These are phyloP conservation scores for Zopfia rhizophila DNA, from an alignment of 2,329 filamentous ascomycete species.

Conservation along the genomic window DNA sequence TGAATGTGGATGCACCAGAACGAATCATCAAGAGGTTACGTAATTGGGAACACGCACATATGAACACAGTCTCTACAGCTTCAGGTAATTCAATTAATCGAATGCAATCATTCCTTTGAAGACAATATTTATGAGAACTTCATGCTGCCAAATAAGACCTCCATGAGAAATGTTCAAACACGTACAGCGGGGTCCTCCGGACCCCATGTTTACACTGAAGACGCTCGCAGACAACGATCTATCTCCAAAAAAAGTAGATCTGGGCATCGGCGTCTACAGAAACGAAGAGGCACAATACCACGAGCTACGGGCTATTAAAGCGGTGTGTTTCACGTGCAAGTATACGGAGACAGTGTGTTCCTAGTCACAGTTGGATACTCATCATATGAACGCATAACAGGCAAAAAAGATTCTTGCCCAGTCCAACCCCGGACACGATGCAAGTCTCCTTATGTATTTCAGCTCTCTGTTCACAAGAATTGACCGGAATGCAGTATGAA, in stretches of 20 bases:
- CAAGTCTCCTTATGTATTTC: background rate
- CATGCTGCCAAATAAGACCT: no score
- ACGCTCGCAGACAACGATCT: conserved; percentile 41
- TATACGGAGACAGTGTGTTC: no score
- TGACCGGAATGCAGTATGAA: conserved; percentile 40
- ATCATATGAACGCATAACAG: background rate
- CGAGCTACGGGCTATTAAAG: conserved; percentile 40
- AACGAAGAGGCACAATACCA: conserved; percentile 47
- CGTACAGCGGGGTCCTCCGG: conserved; percentile 36
- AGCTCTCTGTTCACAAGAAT: background rate
- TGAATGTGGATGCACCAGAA: no score
- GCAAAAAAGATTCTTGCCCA: conserved; percentile 22
- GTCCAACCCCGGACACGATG: conserved; percentile 23
- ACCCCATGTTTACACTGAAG: conserved; percentile 50
- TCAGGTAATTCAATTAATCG: no score
- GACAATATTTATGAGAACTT: no score
- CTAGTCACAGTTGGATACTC: conserved; percentile 11
- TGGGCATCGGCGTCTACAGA: conserved; percentile 52
- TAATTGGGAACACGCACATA: no score
- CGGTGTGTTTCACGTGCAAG: conserved; percentile 20
- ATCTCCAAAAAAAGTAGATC: conserved; percentile 45
- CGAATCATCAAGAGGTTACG: no score
- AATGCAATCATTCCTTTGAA: no score
- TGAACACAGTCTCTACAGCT: no score
- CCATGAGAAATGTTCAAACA: conserved; percentile 42